phyloP scores from a whole-genome alignment of 192 early-diverging fungal species.

The Coemansia erecta region DNA sequence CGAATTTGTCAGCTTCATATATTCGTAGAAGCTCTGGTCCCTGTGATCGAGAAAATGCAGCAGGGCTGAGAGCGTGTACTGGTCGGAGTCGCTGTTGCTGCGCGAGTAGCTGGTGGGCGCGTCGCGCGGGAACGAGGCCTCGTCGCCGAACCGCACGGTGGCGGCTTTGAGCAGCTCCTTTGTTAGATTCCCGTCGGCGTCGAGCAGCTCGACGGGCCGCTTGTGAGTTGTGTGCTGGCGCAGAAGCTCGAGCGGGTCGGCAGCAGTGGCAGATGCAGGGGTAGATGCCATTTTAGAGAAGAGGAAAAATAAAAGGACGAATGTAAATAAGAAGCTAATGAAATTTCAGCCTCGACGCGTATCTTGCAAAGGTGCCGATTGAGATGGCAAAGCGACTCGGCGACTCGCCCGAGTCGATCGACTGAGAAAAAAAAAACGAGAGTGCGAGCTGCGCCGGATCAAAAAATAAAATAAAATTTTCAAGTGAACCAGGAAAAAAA shows the following conservation, averaged over 20 bases:
- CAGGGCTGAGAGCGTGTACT: slow-evolving; percentile 70
- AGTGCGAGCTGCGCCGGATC: no score
- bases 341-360: no score
- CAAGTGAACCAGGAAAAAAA: no score
- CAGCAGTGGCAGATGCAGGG: not conserved
- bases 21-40: slow-evolving; percentile 66
- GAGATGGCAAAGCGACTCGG: no score
- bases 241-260: slow-evolving; percentile 59
- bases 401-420: no score
- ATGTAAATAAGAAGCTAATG: no score
- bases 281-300: slow-evolving; percentile 3
- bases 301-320: slow-evolving; percentile 5
- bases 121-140: slow-evolving; percentile 59
- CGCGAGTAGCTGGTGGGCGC: slow-evolving; percentile 59
- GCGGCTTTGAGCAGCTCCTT: slow-evolving; percentile 48
- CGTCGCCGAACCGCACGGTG: slow-evolving; percentile 58
- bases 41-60: slow-evolving; percentile 67
- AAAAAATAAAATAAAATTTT: no score
- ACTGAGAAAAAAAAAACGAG: no score
- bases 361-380: no score
- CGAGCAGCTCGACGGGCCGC: slow-evolving; percentile 55
- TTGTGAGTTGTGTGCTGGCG: slow-evolving; percentile 61
- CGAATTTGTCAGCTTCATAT: slow-evolving; percentile 62
- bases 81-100: slow-evolving; percentile 57
- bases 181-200: slow-evolving; percentile 38